Base-by-base conservation (phyloP, 768 basidiomycete genomes). In the Russula dissimulans region DNA sequence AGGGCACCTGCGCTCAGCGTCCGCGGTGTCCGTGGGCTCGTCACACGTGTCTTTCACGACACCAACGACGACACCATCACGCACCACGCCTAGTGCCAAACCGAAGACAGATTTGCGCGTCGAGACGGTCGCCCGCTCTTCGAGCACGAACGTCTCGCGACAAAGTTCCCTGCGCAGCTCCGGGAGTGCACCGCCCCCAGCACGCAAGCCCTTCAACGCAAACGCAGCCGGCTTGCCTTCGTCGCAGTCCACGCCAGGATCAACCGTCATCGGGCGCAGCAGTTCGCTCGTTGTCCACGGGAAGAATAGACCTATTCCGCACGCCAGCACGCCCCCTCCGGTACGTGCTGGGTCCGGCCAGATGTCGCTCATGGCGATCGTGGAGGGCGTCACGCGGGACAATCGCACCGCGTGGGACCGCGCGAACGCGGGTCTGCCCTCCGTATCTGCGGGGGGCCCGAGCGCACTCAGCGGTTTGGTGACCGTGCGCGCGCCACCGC, bases 311-410 rank as follows among this genome's bases (percentile, higher is more conserved):
- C 50, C 64, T 12, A 17, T 31, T 9, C 26, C 51, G 18, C 5
- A 36, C 6, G 15, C 60, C 6, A 54, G 47, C 36, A 11, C 62
- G 2, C 45, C 42, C 10, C 22, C 60, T 8, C 63, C 60, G 11
- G 50, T 47, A 17, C 46, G 18, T 4, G 52, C 45, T n/a, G 45
- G 50, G 17, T 65, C 64, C 36, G 85, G 79, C 45, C 70, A 62
- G 54, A 12, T 54, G 53, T 63, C 62, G 12, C 64, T 87, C 68
- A 83, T 88, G 84, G 82, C 80, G 65, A 82, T 89, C 63, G 82
- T 89, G 9, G 85, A 87, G 66, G 79, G 76, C 57, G 81, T 87
- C 47, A 70, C 83, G 29, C 72, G 72, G 48, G 66, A 71, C 57
- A 77, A 78, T 54, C 68, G 74, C 57, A 55, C 67, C 26, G 59